phyloP scores from a whole-genome alignment of 2,329 filamentous ascomycete genomes.

The Aspergillus transmontanensis region DNA sequence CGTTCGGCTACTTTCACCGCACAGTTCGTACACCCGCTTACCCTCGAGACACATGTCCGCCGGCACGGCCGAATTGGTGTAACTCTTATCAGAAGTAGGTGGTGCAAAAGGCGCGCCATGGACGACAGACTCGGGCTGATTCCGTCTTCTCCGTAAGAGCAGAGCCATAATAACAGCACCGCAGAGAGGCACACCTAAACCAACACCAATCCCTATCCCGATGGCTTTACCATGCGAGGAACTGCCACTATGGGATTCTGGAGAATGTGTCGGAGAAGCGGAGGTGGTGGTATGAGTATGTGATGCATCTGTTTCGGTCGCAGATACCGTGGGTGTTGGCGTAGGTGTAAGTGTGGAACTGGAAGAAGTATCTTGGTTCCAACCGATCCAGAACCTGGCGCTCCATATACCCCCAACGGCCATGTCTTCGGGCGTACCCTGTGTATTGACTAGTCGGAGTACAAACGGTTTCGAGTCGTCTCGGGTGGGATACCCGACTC shows the following conservation, averaged over 20 bases:
- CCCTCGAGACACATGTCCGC: background rate
- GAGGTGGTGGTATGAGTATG: background rate
- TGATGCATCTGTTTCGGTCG: background rate
- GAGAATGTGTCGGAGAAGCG: rapidly evolving
- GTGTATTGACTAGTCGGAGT: background rate
- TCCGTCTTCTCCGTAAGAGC: background rate
- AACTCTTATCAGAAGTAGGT: background rate
- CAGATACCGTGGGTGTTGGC: background rate
- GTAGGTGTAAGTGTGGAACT: background rate
- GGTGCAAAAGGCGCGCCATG: background rate
- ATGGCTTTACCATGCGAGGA: background rate
- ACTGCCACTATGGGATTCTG: background rate
- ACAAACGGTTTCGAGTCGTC: background rate
- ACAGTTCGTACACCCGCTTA: background rate
- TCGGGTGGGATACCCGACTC: background rate
- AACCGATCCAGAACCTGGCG: background rate
- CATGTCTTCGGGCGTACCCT: background rate
- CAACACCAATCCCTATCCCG: background rate
- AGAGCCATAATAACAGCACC: background rate
- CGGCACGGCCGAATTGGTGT: background rate
- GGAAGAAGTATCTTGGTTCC: background rate
- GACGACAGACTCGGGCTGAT: background rate
- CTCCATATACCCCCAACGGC: background rate
- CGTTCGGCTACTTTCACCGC: background rate
- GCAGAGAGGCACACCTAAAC: background rate